phyloP scores from a whole-genome alignment of 2,329 filamentous ascomycete species.

The Arthrinium puccinioides region DNA sequence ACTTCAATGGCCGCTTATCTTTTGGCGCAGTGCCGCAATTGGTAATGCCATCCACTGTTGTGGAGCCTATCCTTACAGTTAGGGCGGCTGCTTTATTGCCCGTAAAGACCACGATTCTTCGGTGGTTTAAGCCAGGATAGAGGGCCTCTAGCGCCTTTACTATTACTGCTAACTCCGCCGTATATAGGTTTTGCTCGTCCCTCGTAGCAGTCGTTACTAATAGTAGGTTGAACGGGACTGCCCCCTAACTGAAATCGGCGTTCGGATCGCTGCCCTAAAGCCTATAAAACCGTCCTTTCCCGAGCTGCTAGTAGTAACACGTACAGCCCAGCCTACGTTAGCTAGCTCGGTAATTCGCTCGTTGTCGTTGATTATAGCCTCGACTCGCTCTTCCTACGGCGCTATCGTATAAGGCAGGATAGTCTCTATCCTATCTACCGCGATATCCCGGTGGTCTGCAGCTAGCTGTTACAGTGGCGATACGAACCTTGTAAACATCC shows the following conservation, averaged over 20 bases:
- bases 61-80: too few species aligned
- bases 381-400: not conserved
- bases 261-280: constrained; percentile 1
- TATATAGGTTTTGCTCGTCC: constrained; percentile 5
- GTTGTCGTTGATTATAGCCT: not conserved
- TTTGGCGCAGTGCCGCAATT: too few species aligned
- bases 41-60: too few species aligned
- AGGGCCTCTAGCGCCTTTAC: not conserved
- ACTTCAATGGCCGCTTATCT: too few species aligned
- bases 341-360: not conserved
- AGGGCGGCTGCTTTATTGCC: constrained; percentile 1
- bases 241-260: not conserved
- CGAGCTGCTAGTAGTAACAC: constrained; percentile 1
- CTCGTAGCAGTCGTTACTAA: not conserved
- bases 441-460: not conserved
- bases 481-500: constrained; percentile 4
- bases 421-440: constrained; percentile 6
- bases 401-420: constrained; percentile 5
- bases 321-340: not conserved
- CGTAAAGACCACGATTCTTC: not conserved
- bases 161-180: constrained; percentile 3
- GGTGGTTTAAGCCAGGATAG: not conserved
- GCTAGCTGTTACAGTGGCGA: constrained; percentile 9
- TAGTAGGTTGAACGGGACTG: not conserved
- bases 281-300: constrained; percentile 1